Base-by-base conservation (phyloP, 106 monocot genomes). In the Apostasia shenzhenica region DNA sequence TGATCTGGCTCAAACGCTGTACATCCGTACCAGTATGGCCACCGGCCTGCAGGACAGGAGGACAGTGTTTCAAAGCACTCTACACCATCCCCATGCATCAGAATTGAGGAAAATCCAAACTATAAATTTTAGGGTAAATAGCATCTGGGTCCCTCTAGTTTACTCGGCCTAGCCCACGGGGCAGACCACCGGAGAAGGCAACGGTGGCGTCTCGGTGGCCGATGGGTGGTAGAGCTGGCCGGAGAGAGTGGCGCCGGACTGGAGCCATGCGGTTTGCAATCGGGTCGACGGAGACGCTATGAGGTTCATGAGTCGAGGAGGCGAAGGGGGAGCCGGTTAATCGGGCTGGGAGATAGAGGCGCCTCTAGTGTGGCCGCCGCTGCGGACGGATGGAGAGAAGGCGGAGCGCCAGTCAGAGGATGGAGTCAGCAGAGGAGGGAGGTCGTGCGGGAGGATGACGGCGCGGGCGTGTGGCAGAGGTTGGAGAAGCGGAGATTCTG, bases 351-450 rank as follows among this genome's bases (percentile, higher is more conserved):
- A 80, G 77, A 51, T 82, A 86, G 38, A 82, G 55, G 26, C 86
- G 80, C 73, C 83, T 83, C 26, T 80, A 80, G 63, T 82, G 73
- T 86, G 86, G 1, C 82, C 86, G 52, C 86, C 82, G 45, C 86
- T 82, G 5, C 80, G 70, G 8, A 82, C 87, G 77, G 73, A 83
- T 80, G 50, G 82, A 51, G 1, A 80, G 3, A 55, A 70, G 26
- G 70, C 57, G 7, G 13, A 48, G 48, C 84, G 77, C 11, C 70
- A 70, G 50, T n/a, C 80, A 80, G 7, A 74, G 46, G 65, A 84
- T 56, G 7, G 84, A 50, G 73, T 9, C 47, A 54, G 73, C 53
- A 84, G 77, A 55, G 70, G 67, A 41, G 55, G 47, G 73, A 44
- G 51, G 50, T 70, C 70, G 44, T 45, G 8, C 1, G 84, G 84